A percentile compares a stretch with the other conserved stretches of the same genome.
These are phyloP conservation scores for Westerdykella aurantiaca DNA, from an alignment of 2,329 filamentous ascomycete genomes.

Conservation along the genomic window DNA sequence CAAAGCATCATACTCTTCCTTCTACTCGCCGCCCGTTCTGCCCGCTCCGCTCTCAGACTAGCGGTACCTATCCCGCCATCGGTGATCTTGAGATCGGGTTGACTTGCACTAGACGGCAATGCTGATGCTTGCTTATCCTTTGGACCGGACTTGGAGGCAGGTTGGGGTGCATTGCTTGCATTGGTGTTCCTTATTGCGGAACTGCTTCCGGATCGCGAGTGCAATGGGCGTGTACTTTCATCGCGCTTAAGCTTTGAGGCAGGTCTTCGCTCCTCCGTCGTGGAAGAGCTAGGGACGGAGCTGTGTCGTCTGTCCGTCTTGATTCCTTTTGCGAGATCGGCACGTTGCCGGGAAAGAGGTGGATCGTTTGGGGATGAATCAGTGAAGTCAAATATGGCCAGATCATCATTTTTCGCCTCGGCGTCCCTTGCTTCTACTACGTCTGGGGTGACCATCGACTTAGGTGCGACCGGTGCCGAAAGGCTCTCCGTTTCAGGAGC, in stretches of 20 bases:
- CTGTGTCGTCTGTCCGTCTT: slow-evolving; percentile 31
- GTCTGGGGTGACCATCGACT: slow-evolving; percentile 1
- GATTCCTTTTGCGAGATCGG: slow-evolving; percentile 25
- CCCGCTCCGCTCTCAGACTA: slow-evolving; percentile 29
- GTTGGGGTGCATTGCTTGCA: slow-evolving; percentile 7
- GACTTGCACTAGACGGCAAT: neutral
- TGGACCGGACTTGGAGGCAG: too few species aligned
- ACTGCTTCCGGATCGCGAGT: slow-evolving; percentile 20
- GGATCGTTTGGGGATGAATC: slow-evolving; percentile 27
- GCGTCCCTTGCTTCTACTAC: slow-evolving; percentile 8
- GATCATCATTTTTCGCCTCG: slow-evolving; percentile 17
- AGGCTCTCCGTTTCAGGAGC: slow-evolving; percentile 1
- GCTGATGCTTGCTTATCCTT: too few species aligned
- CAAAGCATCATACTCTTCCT: slow-evolving; percentile 42
- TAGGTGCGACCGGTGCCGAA: slow-evolving; percentile 4
- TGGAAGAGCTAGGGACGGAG: slow-evolving; percentile 18
- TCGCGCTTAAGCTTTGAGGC: neutral
- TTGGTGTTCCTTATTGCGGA: slow-evolving; percentile 12
- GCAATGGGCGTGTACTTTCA: neutral
- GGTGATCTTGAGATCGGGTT: neutral
- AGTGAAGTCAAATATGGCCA: slow-evolving; percentile 37
- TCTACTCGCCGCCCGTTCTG: slow-evolving; percentile 36
- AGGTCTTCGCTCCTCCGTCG: slow-evolving; percentile 5
- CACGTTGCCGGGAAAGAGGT: slow-evolving; percentile 14
- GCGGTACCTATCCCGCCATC: slow-evolving; percentile 8